Base-by-base conservation (phyloP, 208 protist species). In the Willaertia magna region DNA sequence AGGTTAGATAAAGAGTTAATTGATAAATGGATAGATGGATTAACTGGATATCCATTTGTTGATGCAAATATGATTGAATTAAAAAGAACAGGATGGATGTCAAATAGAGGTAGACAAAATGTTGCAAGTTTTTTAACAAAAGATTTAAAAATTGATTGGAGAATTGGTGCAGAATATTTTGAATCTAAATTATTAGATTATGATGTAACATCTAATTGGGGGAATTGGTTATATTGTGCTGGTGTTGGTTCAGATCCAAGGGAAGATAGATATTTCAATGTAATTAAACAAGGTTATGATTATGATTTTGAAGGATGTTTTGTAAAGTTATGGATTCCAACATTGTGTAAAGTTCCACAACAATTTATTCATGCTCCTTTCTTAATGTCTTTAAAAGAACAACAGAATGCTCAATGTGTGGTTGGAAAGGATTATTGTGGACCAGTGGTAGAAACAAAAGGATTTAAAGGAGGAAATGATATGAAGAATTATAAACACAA, bases 21-120 rank as follows among this genome's bases (percentile, higher is more conserved):
- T 7, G 42, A 42, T 18, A 7, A 16, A 12, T 97, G 95, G 90
- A 88, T 91, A 39, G 85, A 87, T 22, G 94, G 94, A 26, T 44
- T 85, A 39, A 97, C 94, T 20, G 95, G 95, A n/a, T 89, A 95
- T 34, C 95, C 95, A 2, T 86, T 96, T 26, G 93, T 97, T 14
- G 95, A 97, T 85, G 95, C 95, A 46, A 94, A 93, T 46, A 95
- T 97, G 89, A 91, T 93, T 43, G 95, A 95, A 86, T 84, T 97
- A 30, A 90, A 48, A 12, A 85, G 86, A 26, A 96, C 94, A 22
- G 95, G 93, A 22, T 96, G 91, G 90, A 93, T 92, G 83, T 89
- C 91, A 81, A 94, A 94, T 90, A 92, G 93, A 52, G 88, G 86
- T 85, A 91, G 92, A 74, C 89, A 96, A 85, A 87, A 93, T 51